These are phyloP conservation scores for Dimocarpus longan DNA, from an alignment of 345 rosid genomes.

Conservation along the genomic window DNA sequence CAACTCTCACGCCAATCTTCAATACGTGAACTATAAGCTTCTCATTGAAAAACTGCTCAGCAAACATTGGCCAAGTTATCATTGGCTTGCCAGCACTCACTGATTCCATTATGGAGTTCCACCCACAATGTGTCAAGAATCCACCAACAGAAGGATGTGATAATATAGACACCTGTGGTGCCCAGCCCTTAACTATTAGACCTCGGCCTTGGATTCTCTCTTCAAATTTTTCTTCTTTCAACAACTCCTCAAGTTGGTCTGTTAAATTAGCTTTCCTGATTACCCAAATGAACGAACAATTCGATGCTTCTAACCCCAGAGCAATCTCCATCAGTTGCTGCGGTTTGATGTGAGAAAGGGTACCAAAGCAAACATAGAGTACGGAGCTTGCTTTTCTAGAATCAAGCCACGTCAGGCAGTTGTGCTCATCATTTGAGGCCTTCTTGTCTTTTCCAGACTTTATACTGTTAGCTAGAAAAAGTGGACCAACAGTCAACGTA, in stretches of 20 bases:
- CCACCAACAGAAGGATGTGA: slow-evolving; percentile 56
- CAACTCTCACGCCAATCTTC: slow-evolving; percentile 49
- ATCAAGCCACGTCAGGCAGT: slow-evolving; percentile 45
- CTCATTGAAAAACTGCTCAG: slow-evolving; percentile 68
- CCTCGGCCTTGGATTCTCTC: slow-evolving; percentile 38
- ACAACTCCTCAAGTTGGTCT: slow-evolving; percentile 34
- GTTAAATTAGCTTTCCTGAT: slow-evolving; percentile 36
- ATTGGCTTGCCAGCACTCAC: slow-evolving; percentile 48
- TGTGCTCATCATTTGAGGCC: slow-evolving; percentile 9
- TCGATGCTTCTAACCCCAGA: slow-evolving; percentile 45
- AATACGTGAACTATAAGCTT: slow-evolving; percentile 48
- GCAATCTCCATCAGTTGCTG: slow-evolving; percentile 44
- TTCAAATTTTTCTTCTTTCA: slow-evolving; percentile 29
- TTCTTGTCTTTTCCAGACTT: slow-evolving; percentile 44
- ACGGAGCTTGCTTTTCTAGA: slow-evolving; percentile 34
- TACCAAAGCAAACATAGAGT: slow-evolving; percentile 52
- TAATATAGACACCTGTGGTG: slow-evolving; percentile 58
- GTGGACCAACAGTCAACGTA: no score
- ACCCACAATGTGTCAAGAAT: slow-evolving; percentile 67
- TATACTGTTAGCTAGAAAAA: not conserved
- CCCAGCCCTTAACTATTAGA: slow-evolving; percentile 53
- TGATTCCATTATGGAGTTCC: slow-evolving; percentile 68
- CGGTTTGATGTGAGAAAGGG: slow-evolving; percentile 34
- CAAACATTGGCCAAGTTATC: slow-evolving; percentile 63
- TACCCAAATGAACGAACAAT: slow-evolving; percentile 57